phyloP scores from a whole-genome alignment of 2,329 filamentous ascomycete species.

The Botrytis byssoidea region DNA sequence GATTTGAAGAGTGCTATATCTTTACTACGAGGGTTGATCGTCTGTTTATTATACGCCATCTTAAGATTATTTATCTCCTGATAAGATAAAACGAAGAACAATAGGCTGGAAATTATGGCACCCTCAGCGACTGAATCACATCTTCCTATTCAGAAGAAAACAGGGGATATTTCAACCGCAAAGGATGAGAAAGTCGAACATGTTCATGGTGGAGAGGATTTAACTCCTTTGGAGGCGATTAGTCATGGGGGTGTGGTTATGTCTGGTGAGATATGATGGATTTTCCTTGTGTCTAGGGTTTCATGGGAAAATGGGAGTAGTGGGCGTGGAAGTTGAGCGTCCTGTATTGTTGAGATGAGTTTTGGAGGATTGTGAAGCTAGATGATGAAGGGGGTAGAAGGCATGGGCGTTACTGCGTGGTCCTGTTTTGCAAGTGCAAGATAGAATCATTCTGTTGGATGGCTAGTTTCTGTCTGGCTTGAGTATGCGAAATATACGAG shows the following conservation, averaged over 20 bases:
- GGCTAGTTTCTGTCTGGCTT: neutral
- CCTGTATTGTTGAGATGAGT: neutral
- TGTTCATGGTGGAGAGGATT: slow-evolving; percentile 31
- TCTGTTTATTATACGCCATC: no score
- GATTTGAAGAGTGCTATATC: neutral
- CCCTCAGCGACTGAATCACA: neutral
- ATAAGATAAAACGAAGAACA: neutral
- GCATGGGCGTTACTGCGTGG: neutral
- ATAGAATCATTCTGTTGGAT: neutral
- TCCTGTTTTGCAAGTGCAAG: neutral
- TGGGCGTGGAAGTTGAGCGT: neutral
- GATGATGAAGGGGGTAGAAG: neutral
- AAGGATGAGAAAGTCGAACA: slow-evolving; percentile 24
- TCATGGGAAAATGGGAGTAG: neutral
- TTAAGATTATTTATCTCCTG: neutral
- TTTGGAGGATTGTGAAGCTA: neutral
- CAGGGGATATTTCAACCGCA: neutral
- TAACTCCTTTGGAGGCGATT: slow-evolving; percentile 39
- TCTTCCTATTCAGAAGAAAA: neutral
- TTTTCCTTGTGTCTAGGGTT: neutral
- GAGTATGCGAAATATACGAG: neutral
- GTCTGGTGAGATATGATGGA: slow-evolving; percentile 28
- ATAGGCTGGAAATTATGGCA: neutral
- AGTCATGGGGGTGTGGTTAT: slow-evolving; percentile 37
- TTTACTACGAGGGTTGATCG: neutral